Evolutionary conservation across 2,329 filamentous ascomycete genomes (phyloP), one percentile per base, ranked within the genome.

Genomic region (Colletotrichum sp.): DNA sequence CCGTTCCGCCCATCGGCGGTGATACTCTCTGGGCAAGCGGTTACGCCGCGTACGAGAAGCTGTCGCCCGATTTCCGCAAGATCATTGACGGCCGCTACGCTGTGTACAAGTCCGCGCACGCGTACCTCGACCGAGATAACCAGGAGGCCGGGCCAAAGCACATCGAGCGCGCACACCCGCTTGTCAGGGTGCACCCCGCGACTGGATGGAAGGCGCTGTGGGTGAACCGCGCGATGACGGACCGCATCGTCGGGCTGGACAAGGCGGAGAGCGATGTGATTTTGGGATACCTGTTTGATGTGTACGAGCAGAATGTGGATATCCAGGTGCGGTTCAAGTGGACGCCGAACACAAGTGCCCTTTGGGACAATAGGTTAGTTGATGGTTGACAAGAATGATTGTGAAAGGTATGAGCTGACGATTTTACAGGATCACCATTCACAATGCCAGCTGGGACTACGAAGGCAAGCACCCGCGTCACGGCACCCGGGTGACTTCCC

Each of bases 361-460:
- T 95, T 5, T 95, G 93, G 93, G 93, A 95, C 79, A 95, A 95
- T 79, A 87, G 91, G 86, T 90, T 56, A 80, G 87, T 80, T 3
- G 13, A 8, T 6, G 6, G 7, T 30, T 18, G 8, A 39, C 32
- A 18, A 6, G 7, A 25, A 39, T 8, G 10, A 10, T 43, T 8
- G 6, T 22, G 6, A 15, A 12, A 4, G 2, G 2, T 60, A 6
- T 70, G 76, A 6, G 77, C 34, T 25, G 7, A 68, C 16, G 4
- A 4, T 39, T 27, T 48, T 16, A 4, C 2, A 91, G 91, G 52
- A 93, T 94, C 74, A 94, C 93, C 0, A 94, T 94, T 48, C 93
- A 95, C 78, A 94, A 94, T 77, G 93, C 93, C 0, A 93, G 90
- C 79, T 95, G 93, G 92, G 93, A 95, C 78, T 95, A 95, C 79